A percentile compares a stretch with the other conserved stretches of the same genome.
These are phyloP conservation scores for Colletotrichum euphorbiae DNA, from an alignment of 2,329 filamentous ascomycete species.

Conservation along the genomic window DNA sequence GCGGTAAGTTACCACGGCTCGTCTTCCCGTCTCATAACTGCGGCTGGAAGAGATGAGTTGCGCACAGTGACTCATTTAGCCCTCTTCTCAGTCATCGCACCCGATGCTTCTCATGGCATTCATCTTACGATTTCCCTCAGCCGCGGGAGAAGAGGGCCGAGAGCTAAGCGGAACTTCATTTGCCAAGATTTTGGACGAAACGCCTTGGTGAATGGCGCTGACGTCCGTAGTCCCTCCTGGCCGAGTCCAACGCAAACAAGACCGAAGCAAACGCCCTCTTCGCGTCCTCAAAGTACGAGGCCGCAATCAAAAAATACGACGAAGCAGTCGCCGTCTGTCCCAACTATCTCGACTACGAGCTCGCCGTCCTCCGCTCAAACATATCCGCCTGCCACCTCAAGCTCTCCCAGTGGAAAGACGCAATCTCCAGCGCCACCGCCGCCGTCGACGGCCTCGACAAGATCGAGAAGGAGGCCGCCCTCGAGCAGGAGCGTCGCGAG, in stretches of 20 bases:
- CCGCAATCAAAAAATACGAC: constrained; percentile 86
- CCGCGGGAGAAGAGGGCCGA: too few species aligned
- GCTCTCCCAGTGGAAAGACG: constrained; percentile 85
- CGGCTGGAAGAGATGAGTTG: not conserved
- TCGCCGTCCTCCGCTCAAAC: constrained; percentile 89
- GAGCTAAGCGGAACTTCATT: too few species aligned
- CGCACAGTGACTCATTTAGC: not conserved
- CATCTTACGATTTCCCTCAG: too few species aligned
- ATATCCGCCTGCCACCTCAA: constrained; percentile 91
- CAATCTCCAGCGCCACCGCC: constrained; percentile 77
- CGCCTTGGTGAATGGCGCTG: not conserved
- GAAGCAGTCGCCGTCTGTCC: constrained; percentile 83
- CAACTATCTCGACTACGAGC: constrained; percentile 86
- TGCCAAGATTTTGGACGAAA: too few species aligned
- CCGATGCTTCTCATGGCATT: too few species aligned
- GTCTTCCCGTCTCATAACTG: too few species aligned
- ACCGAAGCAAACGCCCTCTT: constrained; percentile 84
- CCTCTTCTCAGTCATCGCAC: too few species aligned
- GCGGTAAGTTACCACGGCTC: constrained; percentile 54
- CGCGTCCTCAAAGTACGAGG: constrained; percentile 74
- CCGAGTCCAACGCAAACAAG: constrained; percentile 80
- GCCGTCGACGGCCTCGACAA: constrained; percentile 80
- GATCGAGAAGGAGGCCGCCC: constrained; percentile 55
- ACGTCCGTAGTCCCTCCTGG: constrained; percentile 68
- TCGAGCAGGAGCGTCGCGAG: constrained; percentile 42